A percentile compares a stretch with the other conserved stretches of the same genome.
phyloP scores from a whole-genome alignment of 805 yeast genomes.

The Nakazawaea anatomiae region DNA sequence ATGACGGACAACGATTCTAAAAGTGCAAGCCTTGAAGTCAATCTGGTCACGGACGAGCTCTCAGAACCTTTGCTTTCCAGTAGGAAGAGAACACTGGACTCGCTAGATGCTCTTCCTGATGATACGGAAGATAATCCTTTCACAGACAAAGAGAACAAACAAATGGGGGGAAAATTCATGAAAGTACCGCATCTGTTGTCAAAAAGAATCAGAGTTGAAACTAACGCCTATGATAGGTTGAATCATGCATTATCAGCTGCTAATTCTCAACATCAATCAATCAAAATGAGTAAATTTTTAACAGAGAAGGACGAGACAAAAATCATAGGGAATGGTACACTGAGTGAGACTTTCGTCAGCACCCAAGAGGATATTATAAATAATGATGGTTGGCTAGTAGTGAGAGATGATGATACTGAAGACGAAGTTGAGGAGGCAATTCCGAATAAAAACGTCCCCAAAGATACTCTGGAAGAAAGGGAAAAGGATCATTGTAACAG shows the following conservation, averaged over 20 bases:
- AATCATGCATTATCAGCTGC: conserved; percentile 11
- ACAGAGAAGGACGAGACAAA: conserved; percentile 10
- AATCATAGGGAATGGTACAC: conserved; percentile 12
- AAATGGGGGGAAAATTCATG: conserved; percentile 4
- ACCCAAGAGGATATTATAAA: conserved; percentile 3
- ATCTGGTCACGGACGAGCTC: background rate
- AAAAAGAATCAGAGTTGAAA: conserved; percentile 6
- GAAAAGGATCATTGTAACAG: too few species aligned
- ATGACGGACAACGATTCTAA: background rate
- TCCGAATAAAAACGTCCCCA: too few species aligned
- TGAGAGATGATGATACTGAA: conserved; percentile 12
- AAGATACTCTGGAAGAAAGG: too few species aligned
- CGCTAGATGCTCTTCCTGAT: background rate
- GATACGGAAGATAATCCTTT: conserved; percentile 11
- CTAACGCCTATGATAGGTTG: conserved; percentile 11
- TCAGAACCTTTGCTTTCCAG: background rate
- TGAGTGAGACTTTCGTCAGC: conserved; percentile 8
- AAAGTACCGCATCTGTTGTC: conserved; percentile 4
- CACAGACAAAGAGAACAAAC: conserved; percentile 8
- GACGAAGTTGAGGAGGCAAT: conserved; percentile 12
- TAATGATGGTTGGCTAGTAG: conserved; percentile 7
- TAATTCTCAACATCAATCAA: background rate
- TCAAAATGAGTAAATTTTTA: conserved; percentile 13
- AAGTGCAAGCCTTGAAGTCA: background rate
- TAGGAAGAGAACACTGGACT: conserved; percentile 2